Percentiles rank a stretch among this genome's conserved stretches.
These are phyloP conservation scores for Larix sibirica DNA, from an alignment of 83 land plant genomes.

Conservation along the genomic window DNA sequence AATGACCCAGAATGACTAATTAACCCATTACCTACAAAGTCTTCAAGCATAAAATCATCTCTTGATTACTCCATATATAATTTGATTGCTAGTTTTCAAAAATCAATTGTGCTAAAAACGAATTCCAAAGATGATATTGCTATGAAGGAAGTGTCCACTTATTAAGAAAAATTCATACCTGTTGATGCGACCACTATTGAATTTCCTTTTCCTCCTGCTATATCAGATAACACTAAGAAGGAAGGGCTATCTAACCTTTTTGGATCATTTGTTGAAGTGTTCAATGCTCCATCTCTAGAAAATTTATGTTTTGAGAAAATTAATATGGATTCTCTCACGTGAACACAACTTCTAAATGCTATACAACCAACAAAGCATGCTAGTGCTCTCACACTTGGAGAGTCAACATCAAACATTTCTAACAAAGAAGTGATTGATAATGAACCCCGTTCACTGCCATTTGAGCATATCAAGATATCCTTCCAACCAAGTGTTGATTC, in stretches of 20 bases:
- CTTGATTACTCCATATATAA: not conserved
- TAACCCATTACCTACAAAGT: not conserved
- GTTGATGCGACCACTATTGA: not conserved
- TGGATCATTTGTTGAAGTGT: not conserved
- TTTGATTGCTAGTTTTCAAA: not conserved
- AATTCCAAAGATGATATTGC: not conserved
- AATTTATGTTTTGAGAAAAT: not conserved
- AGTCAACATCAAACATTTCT: not conserved
- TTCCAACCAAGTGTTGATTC: slow-evolving; percentile 10
- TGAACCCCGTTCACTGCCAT: not conserved
- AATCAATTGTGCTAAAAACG: not conserved
- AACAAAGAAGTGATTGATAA: not conserved
- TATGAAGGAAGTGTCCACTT: not conserved
- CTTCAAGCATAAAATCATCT: not conserved
- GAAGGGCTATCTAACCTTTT: not conserved
- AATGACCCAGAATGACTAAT: not conserved
- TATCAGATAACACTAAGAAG: not conserved
- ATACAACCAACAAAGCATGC: slow-evolving; percentile 11
- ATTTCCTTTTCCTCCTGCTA: not conserved
- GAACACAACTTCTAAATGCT: slow-evolving; percentile 1
- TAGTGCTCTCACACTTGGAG: not conserved
- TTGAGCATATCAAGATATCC: slow-evolving; percentile 14
- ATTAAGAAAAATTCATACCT: not conserved
- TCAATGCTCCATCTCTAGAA: not conserved
- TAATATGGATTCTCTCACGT: not conserved